Evolutionary conservation across 345 rosid species (phyloP).

Genomic region (Murraya paniculata): DNA sequence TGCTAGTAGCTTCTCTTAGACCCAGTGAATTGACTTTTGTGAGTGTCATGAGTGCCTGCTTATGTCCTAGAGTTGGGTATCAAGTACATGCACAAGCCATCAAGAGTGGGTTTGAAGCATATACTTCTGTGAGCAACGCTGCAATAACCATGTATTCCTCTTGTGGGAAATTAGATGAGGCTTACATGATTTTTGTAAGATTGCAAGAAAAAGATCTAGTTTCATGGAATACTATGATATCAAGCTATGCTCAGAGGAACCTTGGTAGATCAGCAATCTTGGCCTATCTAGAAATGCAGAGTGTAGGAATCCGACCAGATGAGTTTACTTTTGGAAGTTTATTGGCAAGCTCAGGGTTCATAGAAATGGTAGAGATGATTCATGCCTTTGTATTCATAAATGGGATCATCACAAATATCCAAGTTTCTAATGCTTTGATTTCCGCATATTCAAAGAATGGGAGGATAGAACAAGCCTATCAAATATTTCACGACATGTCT

Average conservation of each 20-base stretch:
- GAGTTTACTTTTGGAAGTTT: conserved; percentile 77
- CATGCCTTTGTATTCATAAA: conserved; percentile 40
- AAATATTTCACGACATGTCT: conserved; percentile 37
- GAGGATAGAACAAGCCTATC: conserved; percentile 39
- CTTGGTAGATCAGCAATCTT: conserved; percentile 36
- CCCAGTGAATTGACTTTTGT: conserved; percentile 65
- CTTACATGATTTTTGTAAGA: conserved; percentile 38
- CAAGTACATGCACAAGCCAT: conserved; percentile 53
- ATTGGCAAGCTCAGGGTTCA: conserved; percentile 42
- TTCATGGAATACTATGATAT: conserved; percentile 79
- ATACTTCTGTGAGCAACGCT: conserved; percentile 57
- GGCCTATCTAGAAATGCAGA: conserved; percentile 48
- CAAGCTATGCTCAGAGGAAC: conserved; percentile 50
- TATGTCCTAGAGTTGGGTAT: conserved; percentile 27
- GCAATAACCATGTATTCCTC: conserved; percentile 58
- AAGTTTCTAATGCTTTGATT: conserved; percentile 61
- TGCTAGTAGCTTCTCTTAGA: conserved; percentile 45
- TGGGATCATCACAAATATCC: conserved; percentile 50
- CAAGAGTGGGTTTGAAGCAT: conserved; percentile 52
- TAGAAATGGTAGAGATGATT: conserved; percentile 46
- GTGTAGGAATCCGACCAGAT: conserved; percentile 51
- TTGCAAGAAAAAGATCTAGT: conserved; percentile 60
- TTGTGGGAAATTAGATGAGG: conserved; percentile 37
- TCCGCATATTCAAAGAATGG: conserved; percentile 69
- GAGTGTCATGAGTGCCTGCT: conserved; percentile 51